Base-by-base conservation (phyloP, 1,284 basidiomycete species). In the Apiotrichum siamense region DNA sequence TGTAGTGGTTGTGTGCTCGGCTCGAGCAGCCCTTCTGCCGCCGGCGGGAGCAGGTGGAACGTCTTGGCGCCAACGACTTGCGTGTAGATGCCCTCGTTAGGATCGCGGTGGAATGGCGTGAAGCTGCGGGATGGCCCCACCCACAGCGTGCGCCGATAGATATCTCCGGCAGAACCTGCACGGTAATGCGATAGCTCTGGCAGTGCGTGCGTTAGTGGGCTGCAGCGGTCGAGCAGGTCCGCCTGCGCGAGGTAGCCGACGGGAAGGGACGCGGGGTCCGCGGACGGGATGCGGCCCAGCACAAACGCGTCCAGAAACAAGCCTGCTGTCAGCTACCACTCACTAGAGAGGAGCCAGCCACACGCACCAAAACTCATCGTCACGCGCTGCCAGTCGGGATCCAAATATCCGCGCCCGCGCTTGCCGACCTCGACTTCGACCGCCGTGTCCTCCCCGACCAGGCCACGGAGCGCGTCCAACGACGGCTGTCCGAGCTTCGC, bases 301-400 rank as follows among this genome's bases (percentile, higher is more conserved):
- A 72, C 64, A 54, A 72, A 70, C 2, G 70, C 68, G 50, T 70
- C 68, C 32, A 72, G 57, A 47, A 72, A 72, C 6, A 72, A 50
- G 35, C 67, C 69, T 72, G 40, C 7, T 6, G 26, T 50, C 18
- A 49, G 49, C 29, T 24, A 41, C 12, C 17, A 26, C n/a, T 1
- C n/a, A n/a, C n/a, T n/a, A n/a, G n/a, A n/a, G n/a, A n/a, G n/a
- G n/a, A n/a, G 17, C 15, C 3, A 3, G 7, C 27, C 29, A 1
- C 12, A 54, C 60, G 49, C 40, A 69, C 66, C 65, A 45, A 70
- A 69, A 4, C 63, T 62, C 66, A 72, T 68, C 3, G 57, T 49
- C 3, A 70, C 57, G 36, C 64, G 42, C 52, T 64, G 62, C 58
- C 60, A 67, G n/a, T 53, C 57, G 11, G 53, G 49, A 52, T 72